A percentile compares a stretch with the other conserved stretches of the same genome.
These are phyloP conservation scores for Massarina eburnea DNA, from an alignment of 2,329 filamentous ascomycete species.

Conservation along the genomic window DNA sequence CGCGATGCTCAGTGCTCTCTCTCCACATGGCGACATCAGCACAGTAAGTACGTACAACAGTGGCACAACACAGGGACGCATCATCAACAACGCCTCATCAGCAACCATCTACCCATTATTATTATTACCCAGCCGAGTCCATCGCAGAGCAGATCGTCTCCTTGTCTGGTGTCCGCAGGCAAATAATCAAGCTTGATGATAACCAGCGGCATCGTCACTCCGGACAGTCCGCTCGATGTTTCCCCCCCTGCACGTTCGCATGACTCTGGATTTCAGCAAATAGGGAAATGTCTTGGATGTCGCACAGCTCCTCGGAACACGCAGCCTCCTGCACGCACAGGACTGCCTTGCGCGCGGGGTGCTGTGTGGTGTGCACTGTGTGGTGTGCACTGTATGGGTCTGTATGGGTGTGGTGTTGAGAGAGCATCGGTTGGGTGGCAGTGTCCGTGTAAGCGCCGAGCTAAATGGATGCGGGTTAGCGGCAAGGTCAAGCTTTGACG, in stretches of 20 bases:
- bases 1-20: conserved; percentile 1
- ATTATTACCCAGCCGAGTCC: conserved; percentile 3
- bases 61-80: conserved; percentile 1
- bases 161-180: conserved; percentile 16
- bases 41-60: conserved; percentile 20
- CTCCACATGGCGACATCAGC: conserved; percentile 7
- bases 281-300: conserved; percentile 18
- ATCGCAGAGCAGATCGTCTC: conserved; percentile 19
- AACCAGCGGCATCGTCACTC: conserved; percentile 9
- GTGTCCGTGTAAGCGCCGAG: conserved; percentile 14
- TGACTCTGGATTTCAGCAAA: conserved; percentile 33
- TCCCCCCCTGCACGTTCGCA: conserved; percentile 34
- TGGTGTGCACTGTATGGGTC: too few relatives aligned
- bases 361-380: conserved; percentile 25
- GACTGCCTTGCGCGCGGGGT: conserved; percentile 25
- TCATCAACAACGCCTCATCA: neutral
- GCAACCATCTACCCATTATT: neutral
- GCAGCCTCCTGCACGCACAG: conserved; percentile 34
- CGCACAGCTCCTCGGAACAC: conserved; percentile 21
- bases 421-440: conserved; percentile 14
- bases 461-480: conserved; percentile 13
- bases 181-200: conserved; percentile 30
- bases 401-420: conserved; percentile 26
- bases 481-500: conserved; percentile 12
- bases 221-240: conserved; percentile 12